phyloP scores from a whole-genome alignment of 2,329 filamentous ascomycete species.

The Fusarium decemcellulare region DNA sequence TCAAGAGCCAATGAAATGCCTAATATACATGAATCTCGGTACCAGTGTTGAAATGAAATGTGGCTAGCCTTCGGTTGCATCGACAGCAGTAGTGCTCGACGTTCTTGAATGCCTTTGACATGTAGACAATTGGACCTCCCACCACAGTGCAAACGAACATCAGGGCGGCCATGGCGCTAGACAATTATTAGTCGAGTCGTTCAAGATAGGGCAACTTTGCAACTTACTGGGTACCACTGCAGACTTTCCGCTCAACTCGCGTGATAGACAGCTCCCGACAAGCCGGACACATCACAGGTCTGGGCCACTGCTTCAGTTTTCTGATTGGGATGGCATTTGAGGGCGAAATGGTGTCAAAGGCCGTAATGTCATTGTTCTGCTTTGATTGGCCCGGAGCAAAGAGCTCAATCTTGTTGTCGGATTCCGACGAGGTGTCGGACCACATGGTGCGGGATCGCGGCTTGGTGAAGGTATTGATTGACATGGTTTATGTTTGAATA shows the following conservation, averaged over 20 bases:
- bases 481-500: not conserved
- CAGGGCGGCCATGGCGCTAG: constrained; percentile 38
- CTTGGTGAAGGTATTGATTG: not conserved
- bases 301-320: constrained; percentile 41
- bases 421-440: not conserved
- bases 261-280: constrained; percentile 42
- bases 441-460: not conserved
- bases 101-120: constrained; percentile 40
- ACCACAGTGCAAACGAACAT: constrained; percentile 39
- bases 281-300: constrained; percentile 38
- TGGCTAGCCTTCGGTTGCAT: constrained; percentile 39
- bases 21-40: constrained; percentile 44
- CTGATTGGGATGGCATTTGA: constrained; percentile 35
- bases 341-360: constrained; percentile 38
- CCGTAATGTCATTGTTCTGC: constrained; percentile 6
- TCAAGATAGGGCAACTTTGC: not conserved
- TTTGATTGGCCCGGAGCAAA: not conserved
- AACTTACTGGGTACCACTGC: constrained; percentile 41
- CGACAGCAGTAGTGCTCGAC: constrained; percentile 44
- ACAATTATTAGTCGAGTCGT: not conserved
- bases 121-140: constrained; percentile 33
- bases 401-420: constrained; percentile 28
- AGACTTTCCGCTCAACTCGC: constrained; percentile 39
- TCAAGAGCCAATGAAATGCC: not conserved
- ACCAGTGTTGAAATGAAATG: constrained; percentile 40